Base-by-base conservation (phyloP, 306 rosid genomes). In the Aeschynomene evenia region DNA sequence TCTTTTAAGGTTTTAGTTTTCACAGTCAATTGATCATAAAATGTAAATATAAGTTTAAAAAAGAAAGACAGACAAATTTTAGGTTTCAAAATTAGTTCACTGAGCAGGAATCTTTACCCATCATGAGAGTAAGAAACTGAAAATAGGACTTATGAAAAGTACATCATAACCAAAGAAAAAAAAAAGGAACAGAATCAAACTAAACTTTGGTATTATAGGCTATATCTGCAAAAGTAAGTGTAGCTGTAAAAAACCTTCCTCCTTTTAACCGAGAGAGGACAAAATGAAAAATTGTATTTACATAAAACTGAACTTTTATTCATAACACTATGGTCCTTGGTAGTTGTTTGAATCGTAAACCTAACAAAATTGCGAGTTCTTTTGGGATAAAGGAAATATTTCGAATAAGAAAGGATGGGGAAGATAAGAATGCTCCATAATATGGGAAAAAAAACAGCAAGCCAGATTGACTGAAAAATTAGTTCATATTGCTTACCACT, bases 401-500 rank as follows among this genome's bases (percentile, higher is more conserved):
- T 18, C 2, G 3, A 13, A 46, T 56, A 68, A 57, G 46, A n/a
- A 51, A 23, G 33, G 66, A 26, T 1, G 1, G 26, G 34, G 37
- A 13, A 1, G 55, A 53, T 12, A 52, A 29, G 46, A 43, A 15
- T 12, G 9, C 19, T 11, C 43, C 49, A 69, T 46, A 56, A 56
- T 24, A 34, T 19, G 50, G 4, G 9, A 10, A 37, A 1, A 20
- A 54, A 36, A 23, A 64, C 10, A 51, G 71, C 50, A 52, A 33
- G 59, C 52, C 26, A 60, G 40, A 63, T 55, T 55, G 37, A 40
- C 37, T 58, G 7, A 65, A 53, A 56, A 24, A 23, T 49, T 45
- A 39, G 51, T 58, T 65, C 34, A 66, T 56, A 68, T 60, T 37
- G 28, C 82, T 83, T 71, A 90, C 99, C 90, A 78, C 79, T 79